Evolutionary conservation across 176 grass and related monocot species (phyloP), one percentile per base, ranked within the genome.

Genomic region (Eremochloa ophiuroides): DNA sequence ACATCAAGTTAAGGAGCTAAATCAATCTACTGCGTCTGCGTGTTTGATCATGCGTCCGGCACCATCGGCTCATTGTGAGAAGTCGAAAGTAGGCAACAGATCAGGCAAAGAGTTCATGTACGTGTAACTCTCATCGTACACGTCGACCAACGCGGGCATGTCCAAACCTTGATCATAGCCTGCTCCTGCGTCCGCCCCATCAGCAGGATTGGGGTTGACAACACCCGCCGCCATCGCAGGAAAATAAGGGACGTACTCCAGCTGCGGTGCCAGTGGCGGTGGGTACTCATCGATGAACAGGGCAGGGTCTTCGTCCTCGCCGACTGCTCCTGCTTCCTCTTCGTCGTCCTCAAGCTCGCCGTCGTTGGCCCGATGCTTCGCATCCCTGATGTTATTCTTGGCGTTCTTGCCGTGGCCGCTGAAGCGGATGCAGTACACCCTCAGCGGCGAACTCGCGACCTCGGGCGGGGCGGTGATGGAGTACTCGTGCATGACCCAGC

Each of bases 401-500:
- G n/a, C n/a, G n/a, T n/a, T n/a, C n/a, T n/a, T n/a, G n/a, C n/a
- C n/a, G n/a, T n/a, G n/a, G n/a, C n/a, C n/a, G n/a, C n/a, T n/a
- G n/a, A n/a, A n/a, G n/a, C n/a, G n/a, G n/a, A n/a, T n/a, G n/a
- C n/a, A n/a, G n/a, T n/a, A n/a, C n/a, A n/a, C 34, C 35, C 51
- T 60, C 51, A 18, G 0, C 12, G n/a, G 73, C 73, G 73, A 76
- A 7, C 1, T 20, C 12, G 51, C 34, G 34, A 60, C 13, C 5
- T 27, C 7, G 73, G 73, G 13, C 22, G 73, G 51, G 13, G 73
- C 10, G 34, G 73, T 60, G 73, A 76, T 60, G 51, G 33, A 38
- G 73, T 76, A 76, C 51, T 60, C 73, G 73, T 76, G 48, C 73
- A 60, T 76, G 20, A 75, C 73, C 73, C 73, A 75, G 4, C 73